Evolutionary conservation across 345 rosid genomes (phyloP).

Genomic region (Lumnitzera racemosa): DNA sequence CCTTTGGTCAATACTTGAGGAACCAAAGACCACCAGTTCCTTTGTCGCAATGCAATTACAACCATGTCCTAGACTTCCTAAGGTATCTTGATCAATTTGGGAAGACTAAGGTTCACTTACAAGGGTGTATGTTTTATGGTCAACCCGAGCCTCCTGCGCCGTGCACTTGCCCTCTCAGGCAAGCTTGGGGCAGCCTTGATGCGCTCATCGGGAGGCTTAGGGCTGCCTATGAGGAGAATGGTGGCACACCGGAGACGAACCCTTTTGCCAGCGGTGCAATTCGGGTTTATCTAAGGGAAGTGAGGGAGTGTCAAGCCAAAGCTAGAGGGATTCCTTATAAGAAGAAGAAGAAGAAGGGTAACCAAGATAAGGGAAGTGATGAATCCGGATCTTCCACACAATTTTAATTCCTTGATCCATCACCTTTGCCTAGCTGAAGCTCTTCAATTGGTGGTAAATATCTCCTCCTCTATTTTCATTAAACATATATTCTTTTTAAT

Average conservation of each 20-base stretch:
- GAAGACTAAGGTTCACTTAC: slow-evolving; percentile 76
- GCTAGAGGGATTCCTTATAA: slow-evolving; percentile 86
- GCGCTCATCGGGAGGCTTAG: slow-evolving; percentile 87
- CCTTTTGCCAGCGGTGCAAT: slow-evolving; percentile 75
- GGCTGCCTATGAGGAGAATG: slow-evolving; percentile 94
- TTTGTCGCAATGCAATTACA: slow-evolving; percentile 55
- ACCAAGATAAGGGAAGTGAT: slow-evolving; percentile 23
- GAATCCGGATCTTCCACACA: slow-evolving; percentile 37
- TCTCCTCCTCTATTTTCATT: background rate
- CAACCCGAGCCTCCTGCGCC: slow-evolving; percentile 95
- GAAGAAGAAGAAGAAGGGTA: slow-evolving; percentile 55
- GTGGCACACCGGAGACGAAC: slow-evolving; percentile 72
- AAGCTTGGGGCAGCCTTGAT: slow-evolving; percentile 97
- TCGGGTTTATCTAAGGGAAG: slow-evolving; percentile 75
- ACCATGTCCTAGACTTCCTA: slow-evolving; percentile 65
- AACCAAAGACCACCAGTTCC: slow-evolving; percentile 67
- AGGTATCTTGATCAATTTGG: slow-evolving; percentile 77
- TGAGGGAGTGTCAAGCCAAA: slow-evolving; percentile 79
- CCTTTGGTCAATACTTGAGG: slow-evolving; percentile 66
- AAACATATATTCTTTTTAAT: background rate
- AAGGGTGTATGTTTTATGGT: slow-evolving; percentile 74
- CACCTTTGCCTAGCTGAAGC: background rate
- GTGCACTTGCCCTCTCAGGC: slow-evolving; percentile 76
- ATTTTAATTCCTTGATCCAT: slow-evolving; percentile 19
- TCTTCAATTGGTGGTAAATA: background rate